These are phyloP conservation scores for Stachybotrys elegans DNA, from an alignment of 2,329 filamentous ascomycete species.

Conservation along the genomic window DNA sequence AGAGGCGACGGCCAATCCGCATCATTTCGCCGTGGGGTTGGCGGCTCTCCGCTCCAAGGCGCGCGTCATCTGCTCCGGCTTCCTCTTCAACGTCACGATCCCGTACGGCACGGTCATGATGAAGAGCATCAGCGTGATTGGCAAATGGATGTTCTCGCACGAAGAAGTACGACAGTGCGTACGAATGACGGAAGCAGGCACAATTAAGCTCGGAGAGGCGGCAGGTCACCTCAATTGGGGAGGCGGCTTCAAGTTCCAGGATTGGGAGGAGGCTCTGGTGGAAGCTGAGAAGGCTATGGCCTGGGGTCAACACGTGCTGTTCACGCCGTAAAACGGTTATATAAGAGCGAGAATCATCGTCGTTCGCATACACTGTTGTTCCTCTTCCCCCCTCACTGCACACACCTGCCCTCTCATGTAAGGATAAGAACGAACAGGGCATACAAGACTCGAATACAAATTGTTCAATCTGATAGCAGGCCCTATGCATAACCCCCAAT, in stretches of 20 bases:
- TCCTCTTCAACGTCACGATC: not conserved
- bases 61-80: not conserved
- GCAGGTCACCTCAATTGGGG: not conserved
- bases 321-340: slow-evolving; percentile 7
- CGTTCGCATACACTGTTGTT: no score
- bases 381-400: no score
- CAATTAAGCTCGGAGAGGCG: slow-evolving; percentile 1
- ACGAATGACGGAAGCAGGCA: not conserved
- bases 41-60: not conserved
- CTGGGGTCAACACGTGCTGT: slow-evolving; percentile 10
- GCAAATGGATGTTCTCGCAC: not conserved
- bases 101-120: not conserved
- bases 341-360: no score
- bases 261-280: slow-evolving; percentile 1
- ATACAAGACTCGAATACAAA: no score
- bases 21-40: not conserved
- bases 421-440: no score
- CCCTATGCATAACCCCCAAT: no score
- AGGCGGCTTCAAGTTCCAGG: not conserved
- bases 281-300: slow-evolving; percentile 3
- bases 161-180: not conserved
- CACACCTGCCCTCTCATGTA: no score
- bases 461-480: no score
- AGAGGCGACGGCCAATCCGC: slow-evolving; percentile 17
- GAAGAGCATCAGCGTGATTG: not conserved